Evolutionary conservation across 2,329 filamentous ascomycete genomes (phyloP).

Genomic region (Epichloe sibirici): DNA sequence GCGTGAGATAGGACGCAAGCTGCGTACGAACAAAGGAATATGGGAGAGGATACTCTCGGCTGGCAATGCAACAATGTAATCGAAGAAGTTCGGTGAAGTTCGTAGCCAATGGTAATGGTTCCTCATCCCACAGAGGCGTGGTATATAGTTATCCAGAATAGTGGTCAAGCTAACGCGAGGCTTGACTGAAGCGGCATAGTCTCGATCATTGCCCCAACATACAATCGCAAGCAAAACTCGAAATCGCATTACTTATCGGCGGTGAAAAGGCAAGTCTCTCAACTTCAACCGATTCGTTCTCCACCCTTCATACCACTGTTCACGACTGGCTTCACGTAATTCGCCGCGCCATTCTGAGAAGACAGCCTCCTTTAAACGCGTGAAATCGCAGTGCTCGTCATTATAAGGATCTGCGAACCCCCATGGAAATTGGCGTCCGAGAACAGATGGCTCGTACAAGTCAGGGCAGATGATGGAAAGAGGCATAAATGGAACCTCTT

Average conservation of each 20-base stretch:
- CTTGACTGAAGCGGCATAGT: neutral
- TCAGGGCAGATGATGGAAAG: constrained; percentile 92
- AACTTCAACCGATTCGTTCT: constrained; percentile 58
- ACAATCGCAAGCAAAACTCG: neutral
- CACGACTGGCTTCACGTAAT: constrained; percentile 77
- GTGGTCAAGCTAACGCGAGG: neutral
- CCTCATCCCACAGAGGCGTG: neutral
- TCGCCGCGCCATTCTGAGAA: constrained; percentile 91
- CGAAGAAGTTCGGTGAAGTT: neutral
- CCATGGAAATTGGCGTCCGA: constrained; percentile 90
- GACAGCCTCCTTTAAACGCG: constrained; percentile 77
- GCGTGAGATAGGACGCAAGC: constrained; percentile 1
- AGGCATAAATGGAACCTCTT: constrained; percentile 60
- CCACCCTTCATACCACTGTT: constrained; percentile 95
- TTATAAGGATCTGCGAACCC: constrained; percentile 93
- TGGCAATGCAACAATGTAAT: neutral
- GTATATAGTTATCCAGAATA: neutral
- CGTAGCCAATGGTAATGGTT: neutral
- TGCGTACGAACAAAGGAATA: neutral
- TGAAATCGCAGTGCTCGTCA: constrained; percentile 84
- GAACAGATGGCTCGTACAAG: constrained; percentile 64
- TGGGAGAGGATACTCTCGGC: neutral
- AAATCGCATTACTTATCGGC: constrained; percentile 15
- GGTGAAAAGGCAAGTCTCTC: constrained; percentile 29
- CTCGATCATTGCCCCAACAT: neutral